Base-by-base conservation (phyloP, 179 eudicot genomes). In the Pouteria campechiana region DNA sequence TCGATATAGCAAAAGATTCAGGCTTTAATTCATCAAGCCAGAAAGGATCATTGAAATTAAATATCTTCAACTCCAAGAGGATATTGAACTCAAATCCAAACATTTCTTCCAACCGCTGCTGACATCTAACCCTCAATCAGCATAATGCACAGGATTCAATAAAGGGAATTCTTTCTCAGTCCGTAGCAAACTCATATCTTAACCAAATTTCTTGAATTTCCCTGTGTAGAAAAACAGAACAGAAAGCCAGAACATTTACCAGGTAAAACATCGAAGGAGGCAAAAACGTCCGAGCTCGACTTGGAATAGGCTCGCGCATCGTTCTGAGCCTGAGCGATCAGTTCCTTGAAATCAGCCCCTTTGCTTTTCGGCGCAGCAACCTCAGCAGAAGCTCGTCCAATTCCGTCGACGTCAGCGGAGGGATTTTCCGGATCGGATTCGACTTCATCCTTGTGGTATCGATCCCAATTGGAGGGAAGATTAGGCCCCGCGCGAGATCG, bases 381-480 rank as follows among this genome's bases (percentile, higher is more conserved):
- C 32, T 69, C 83, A 29, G 34, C 20, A 17, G 51, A n/a, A n/a
- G n/a, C 64, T 34, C 55, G 55, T 50, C 56, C 52, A 0, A 40
- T 44, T 18, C 50, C 41, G 32, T 6, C 55, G n/a, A n/a, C 40
- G 14, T 2, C 17, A 1, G 19, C 60, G 17, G 60, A 22, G 24
- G 49, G 35, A 15, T 40, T 48, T 41, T 57, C 64, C 14, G 73
- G 55, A 46, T 30, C 75, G 1, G 48, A 45, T 17, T 54, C 70
- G 13, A 50, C 25, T 25, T 62, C 65, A 10, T 77, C 77, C 17
- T 65, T 75, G 44, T n/a, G n/a, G n/a, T 88, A 88, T 10, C 92
- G 73, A 47, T 60, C 83, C 85, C 85, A 73, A 57, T 83, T 88
- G 0, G 88, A 77, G 25, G 97, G 88, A 11, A 87, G 79, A 32